Evolutionary conservation across 441 rosid species (phyloP).

Genomic region (Monsonia emarginata): DNA sequence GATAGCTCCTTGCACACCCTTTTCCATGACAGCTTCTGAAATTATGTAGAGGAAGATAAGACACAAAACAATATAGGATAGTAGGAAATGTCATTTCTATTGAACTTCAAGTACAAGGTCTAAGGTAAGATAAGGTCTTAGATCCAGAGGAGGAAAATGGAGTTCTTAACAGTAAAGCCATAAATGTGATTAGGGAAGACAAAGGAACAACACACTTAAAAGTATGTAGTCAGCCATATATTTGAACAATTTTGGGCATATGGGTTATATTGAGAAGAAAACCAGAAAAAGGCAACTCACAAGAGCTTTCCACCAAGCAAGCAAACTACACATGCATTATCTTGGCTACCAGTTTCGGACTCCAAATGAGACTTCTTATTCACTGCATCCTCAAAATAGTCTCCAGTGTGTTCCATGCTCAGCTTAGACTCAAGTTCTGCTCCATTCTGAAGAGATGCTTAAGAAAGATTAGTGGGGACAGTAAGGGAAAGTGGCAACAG

Average conservation of each 20-base stretch:
- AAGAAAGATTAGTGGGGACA: background rate
- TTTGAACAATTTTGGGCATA: background rate
- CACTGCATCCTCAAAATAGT: background rate
- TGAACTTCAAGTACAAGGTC: background rate
- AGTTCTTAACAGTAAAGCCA: background rate
- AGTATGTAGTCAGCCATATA: background rate
- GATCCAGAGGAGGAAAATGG: background rate
- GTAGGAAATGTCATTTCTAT: background rate
- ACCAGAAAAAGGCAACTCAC: background rate
- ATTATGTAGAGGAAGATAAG: background rate
- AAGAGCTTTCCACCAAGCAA: background rate
- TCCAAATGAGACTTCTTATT: conserved; percentile 1
- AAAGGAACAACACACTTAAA: background rate
- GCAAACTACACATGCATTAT: background rate
- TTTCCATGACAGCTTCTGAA: conserved; percentile 50
- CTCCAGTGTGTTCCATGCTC: conserved; percentile 3
- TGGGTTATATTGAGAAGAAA: background rate
- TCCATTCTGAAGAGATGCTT: conserved; percentile 12
- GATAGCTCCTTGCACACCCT: conserved; percentile 40
- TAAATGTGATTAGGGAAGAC: background rate
- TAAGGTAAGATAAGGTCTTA: background rate
- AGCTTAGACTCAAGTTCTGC: background rate
- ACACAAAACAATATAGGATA: background rate
- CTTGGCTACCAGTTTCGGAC: background rate
- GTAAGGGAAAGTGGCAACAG: background rate